Evolutionary conservation across 2,329 filamentous ascomycete species (phyloP).

Genomic region (Colletotrichum magnum): DNA sequence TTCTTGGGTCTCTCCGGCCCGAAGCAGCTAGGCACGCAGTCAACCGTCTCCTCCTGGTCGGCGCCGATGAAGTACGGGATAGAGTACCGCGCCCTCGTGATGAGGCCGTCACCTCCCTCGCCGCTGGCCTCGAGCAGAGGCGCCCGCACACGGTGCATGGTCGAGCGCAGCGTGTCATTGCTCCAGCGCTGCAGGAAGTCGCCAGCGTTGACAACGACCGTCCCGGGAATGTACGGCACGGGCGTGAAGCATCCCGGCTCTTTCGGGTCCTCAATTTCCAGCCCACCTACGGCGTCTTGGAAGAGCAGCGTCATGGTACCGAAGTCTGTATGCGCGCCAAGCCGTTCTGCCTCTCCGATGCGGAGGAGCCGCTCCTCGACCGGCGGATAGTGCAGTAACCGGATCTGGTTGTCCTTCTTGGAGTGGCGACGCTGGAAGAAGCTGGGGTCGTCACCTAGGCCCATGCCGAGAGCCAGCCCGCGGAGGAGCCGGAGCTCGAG

Average conservation of each 20-base stretch:
- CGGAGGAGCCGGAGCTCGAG: conserved; percentile 57
- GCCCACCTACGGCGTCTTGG: conserved; percentile 60
- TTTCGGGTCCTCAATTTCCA: conserved; percentile 60
- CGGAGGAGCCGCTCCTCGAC: conserved; percentile 48
- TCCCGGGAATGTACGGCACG: conserved; percentile 46
- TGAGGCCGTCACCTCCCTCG: conserved; percentile 47
- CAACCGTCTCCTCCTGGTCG: conserved; percentile 63
- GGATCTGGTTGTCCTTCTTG: conserved; percentile 70
- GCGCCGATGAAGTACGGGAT: conserved; percentile 73
- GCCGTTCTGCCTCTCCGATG: conserved; percentile 40
- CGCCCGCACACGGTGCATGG: conserved; percentile 46
- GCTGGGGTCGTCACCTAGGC: conserved; percentile 32
- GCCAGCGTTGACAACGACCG: conserved; percentile 56
- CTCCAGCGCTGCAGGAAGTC: conserved; percentile 57
- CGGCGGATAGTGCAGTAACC: conserved; percentile 68
- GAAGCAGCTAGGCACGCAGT: conserved; percentile 64
- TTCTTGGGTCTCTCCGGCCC: conserved; percentile 59
- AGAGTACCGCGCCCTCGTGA: conserved; percentile 68
- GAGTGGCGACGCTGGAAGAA: conserved; percentile 60
- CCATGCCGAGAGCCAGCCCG: conserved; percentile 62
- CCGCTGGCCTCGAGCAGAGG: conserved; percentile 36
- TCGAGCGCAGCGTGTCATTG: conserved; percentile 53
- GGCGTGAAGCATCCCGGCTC: conserved; percentile 52
- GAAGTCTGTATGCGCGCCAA: conserved; percentile 51
- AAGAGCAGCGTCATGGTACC: conserved; percentile 62